A percentile compares a stretch with the other conserved stretches of the same genome.
These are phyloP conservation scores for Pseudogymnoascus sp. DNA, from an alignment of 2,329 filamentous ascomycete species.

Conservation along the genomic window DNA sequence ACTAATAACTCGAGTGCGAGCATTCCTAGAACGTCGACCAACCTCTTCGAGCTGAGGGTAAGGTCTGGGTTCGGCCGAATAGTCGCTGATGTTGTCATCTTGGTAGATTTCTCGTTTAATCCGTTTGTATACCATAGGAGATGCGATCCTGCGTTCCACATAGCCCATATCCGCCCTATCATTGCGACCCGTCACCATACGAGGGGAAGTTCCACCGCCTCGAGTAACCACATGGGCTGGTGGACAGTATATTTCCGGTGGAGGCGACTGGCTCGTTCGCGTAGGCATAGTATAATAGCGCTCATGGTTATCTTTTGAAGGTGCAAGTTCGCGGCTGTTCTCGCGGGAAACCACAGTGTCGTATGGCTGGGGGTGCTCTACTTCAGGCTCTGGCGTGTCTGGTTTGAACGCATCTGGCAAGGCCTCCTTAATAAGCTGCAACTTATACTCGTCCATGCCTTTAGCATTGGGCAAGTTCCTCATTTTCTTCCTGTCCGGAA, in stretches of 20 bases:
- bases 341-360: neutral
- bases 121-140: neutral
- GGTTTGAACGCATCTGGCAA: constrained; percentile 36
- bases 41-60: neutral
- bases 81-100: neutral
- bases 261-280: neutral
- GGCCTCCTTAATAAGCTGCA: constrained; percentile 41
- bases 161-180: neutral
- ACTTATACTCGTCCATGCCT: constrained; percentile 49
- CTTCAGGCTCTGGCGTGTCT: neutral
- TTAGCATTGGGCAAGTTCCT: constrained; percentile 39
- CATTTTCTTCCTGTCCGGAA: constrained; percentile 44
- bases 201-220: neutral
- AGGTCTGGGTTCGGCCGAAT: neutral
- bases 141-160: neutral
- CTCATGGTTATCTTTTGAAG: constrained; percentile 26
- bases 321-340: constrained; percentile 16
- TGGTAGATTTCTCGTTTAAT: constrained; percentile 1
- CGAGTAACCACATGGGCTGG: neutral
- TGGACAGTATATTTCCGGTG: neutral
- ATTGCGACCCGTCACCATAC: neutral
- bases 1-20: neutral
- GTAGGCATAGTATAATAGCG: constrained; percentile 22
- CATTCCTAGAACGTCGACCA: neutral
- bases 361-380: neutral